Evolutionary conservation across 345 rosid genomes (phyloP).

Genomic region (Passiflora organensis): DNA sequence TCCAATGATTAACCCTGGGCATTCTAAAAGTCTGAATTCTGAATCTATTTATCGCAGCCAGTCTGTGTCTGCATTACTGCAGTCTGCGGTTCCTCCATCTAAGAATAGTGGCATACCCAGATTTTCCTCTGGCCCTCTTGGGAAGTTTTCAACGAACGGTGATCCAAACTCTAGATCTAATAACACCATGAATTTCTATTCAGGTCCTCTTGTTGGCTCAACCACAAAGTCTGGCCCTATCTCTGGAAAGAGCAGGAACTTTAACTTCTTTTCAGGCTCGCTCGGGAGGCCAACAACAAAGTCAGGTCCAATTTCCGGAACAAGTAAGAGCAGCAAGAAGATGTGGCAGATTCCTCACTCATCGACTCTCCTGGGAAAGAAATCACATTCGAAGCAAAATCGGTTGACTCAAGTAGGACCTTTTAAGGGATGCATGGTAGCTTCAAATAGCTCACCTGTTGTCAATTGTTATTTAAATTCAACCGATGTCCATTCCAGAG

Average conservation of each 20-base stretch:
- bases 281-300: conserved; percentile 45
- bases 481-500: conserved; percentile 23
- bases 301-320: conserved; percentile 53
- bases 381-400: conserved; percentile 40
- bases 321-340: conserved; percentile 44
- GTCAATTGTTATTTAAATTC: conserved; percentile 36
- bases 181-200: conserved; percentile 51
- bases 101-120: conserved; percentile 43
- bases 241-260: conserved; percentile 31
- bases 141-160: conserved; percentile 37
- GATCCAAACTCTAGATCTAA: conserved; percentile 42
- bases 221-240: conserved; percentile 45
- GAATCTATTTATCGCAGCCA: conserved; percentile 61
- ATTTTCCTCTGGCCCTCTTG: conserved; percentile 82
- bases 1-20: conserved; percentile 33
- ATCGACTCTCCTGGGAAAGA: conserved; percentile 39
- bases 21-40: conserved; percentile 38
- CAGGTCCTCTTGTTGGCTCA: conserved; percentile 69
- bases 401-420: conserved; percentile 78
- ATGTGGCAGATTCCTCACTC: conserved; percentile 46
- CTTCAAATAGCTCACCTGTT: conserved; percentile 34
- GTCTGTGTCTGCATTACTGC: conserved; percentile 57
- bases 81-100: conserved; percentile 49
- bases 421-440: conserved; percentile 66
- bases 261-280: conserved; percentile 60